Percentiles rank a stretch among this genome's conserved stretches.
These are phyloP conservation scores for Aspergillus carbonarius DNA, from an alignment of 2,329 filamentous ascomycete species.

Conservation along the genomic window DNA sequence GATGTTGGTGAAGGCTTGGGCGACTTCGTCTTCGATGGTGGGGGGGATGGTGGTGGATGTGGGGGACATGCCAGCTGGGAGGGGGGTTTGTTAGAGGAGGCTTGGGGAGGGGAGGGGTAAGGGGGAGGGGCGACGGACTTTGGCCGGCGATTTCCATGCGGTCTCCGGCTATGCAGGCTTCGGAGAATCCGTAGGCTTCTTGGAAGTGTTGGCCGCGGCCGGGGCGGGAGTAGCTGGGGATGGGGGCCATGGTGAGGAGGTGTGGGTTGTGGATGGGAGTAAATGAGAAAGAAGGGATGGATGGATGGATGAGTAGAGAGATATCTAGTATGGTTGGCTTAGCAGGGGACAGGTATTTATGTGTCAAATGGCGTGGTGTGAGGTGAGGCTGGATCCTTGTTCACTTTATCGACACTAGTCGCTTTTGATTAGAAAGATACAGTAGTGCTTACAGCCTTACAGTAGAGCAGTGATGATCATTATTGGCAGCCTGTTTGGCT, in stretches of 20 bases:
- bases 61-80: constrained; percentile 1
- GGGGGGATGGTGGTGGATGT: neutral
- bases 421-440: neutral
- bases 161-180: constrained; percentile 4
- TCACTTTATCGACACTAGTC: neutral
- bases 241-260: neutral
- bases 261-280: neutral
- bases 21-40: constrained; percentile 1
- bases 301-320: too few species aligned
- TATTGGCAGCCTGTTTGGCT: too few species aligned
- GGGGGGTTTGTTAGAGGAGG: neutral
- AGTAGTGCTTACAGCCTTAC: neutral
- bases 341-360: neutral
- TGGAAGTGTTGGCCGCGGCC: constrained; percentile 6
- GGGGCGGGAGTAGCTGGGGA: constrained; percentile 7
- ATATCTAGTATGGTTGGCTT: neutral
- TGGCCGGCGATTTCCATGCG: constrained; percentile 5
- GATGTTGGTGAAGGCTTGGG: constrained; percentile 4
- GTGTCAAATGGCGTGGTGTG: neutral
- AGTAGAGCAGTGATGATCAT: too few species aligned
- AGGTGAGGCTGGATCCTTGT: neutral
- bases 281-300: neutral
- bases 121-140: neutral
- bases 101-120: neutral
- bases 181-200: constrained; percentile 1